Evolutionary conservation across 2,329 filamentous ascomycete species (phyloP).

Genomic region (Ophioceras dolichostomum): DNA sequence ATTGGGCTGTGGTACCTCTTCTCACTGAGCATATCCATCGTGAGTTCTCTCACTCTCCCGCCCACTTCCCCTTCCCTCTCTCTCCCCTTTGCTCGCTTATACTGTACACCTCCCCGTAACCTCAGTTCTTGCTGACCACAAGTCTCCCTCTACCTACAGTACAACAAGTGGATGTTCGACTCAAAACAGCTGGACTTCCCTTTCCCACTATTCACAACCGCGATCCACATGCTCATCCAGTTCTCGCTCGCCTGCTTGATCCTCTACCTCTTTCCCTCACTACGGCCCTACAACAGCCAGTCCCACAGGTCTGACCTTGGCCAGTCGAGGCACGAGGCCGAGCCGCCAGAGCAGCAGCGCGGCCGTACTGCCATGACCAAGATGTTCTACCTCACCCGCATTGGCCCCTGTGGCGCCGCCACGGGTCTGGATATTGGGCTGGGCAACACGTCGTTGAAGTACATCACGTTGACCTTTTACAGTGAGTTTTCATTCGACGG

Average conservation of each 20-base stretch:
- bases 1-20: constrained; percentile 85
- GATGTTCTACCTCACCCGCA: constrained; percentile 82
- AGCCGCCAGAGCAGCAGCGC: constrained; percentile 43
- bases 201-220: constrained; percentile 90
- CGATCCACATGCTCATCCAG: constrained; percentile 91
- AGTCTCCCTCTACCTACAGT: constrained; percentile 35
- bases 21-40: constrained; percentile 83
- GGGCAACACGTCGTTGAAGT: constrained; percentile 90
- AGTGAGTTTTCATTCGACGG: too few species aligned
- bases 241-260: constrained; percentile 69
- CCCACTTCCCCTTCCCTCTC: not conserved
- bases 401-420: constrained; percentile 82
- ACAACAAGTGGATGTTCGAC: constrained; percentile 99
- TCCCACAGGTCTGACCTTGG: constrained; percentile 33
- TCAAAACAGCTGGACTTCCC: constrained; percentile 75
- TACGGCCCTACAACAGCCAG: constrained; percentile 48
- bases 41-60: constrained; percentile 30
- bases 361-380: constrained; percentile 59
- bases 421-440: constrained; percentile 93
- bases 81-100: not conserved
- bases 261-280: constrained; percentile 68
- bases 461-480: constrained; percentile 94
- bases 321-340: constrained; percentile 35
- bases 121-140: constrained; percentile 1
- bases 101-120: not conserved